Evolutionary conservation across 1,139 yeast species (phyloP).

Genomic region (Williopsis jadinii): DNA sequence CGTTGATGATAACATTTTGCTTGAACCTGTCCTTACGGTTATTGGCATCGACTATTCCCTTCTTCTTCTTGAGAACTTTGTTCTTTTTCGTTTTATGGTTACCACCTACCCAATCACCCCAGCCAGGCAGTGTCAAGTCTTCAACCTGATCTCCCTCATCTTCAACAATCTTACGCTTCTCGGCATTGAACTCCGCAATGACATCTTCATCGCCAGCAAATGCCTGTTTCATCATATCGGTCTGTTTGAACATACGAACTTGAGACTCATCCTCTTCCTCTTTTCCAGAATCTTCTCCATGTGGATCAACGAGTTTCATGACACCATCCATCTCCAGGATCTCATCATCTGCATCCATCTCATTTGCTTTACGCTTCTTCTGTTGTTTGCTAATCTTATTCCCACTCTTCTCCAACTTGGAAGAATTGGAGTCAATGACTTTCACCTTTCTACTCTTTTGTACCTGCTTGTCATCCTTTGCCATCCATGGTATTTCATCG

Average conservation of each 20-base stretch:
- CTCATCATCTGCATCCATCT: slow-evolving; percentile 28
- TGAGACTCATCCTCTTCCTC: slow-evolving; percentile 25
- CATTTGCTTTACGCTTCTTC: slow-evolving; percentile 32
- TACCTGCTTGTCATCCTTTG: slow-evolving; percentile 28
- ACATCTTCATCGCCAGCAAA: slow-evolving; percentile 97
- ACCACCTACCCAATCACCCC: slow-evolving; percentile 85
- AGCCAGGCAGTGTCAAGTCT: slow-evolving; percentile 86
- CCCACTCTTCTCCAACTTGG: slow-evolving; percentile 37
- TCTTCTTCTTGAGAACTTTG: slow-evolving; percentile 58
- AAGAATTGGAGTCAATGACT: slow-evolving; percentile 51
- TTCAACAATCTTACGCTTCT: slow-evolving; percentile 56
- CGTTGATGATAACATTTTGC: slow-evolving; percentile 83
- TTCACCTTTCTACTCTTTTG: slow-evolving; percentile 48
- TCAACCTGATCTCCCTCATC: slow-evolving; percentile 87
- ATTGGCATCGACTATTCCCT: slow-evolving; percentile 58
- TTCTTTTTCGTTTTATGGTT: slow-evolving; percentile 40
- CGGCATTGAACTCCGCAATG: slow-evolving; percentile 67
- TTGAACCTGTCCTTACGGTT: slow-evolving; percentile 73
- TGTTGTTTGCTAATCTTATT: slow-evolving; percentile 41
- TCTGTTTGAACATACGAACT: slow-evolving; percentile 59
- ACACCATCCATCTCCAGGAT: slow-evolving; percentile 41
- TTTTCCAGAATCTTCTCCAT: slow-evolving; percentile 32
- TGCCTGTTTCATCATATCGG: slow-evolving; percentile 79
- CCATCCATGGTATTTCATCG: slow-evolving; percentile 64
- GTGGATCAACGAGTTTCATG: slow-evolving; percentile 33